Base-by-base conservation (phyloP, 495 filamentous ascomycete species). In the Staphylotrichum tortipilum region DNA sequence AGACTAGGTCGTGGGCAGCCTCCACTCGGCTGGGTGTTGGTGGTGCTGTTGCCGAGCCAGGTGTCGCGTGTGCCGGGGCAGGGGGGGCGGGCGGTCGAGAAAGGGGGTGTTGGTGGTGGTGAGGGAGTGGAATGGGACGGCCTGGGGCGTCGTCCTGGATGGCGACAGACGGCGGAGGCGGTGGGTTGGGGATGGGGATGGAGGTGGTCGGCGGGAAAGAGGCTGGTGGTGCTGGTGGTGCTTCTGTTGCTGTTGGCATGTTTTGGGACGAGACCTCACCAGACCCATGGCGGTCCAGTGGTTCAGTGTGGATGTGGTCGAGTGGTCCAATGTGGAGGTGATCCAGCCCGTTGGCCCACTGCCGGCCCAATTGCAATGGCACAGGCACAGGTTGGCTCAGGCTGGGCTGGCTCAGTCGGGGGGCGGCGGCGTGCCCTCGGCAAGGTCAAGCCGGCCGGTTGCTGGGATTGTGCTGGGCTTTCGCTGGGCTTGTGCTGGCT, bases 211-310 rank as follows among this genome's bases (percentile, higher is more conserved):
- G 40, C 35, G 51, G 34, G 33, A 36, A 45, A 40, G n/a, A n/a
- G n/a, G n/a, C n/a, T n/a, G n/a, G n/a, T n/a, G n/a, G n/a, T n/a
- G n/a, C n/a, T n/a, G n/a, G n/a, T n/a, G n/a, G n/a, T n/a, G n/a
- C n/a, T n/a, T n/a, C n/a, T n/a, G n/a, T n/a, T n/a, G 44, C 36
- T n/a, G 45, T 14, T 39, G 54, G 30, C 54, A 57, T 57, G 44
- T 36, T 51, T 30, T 35, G 23, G 29, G 45, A 48, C 18, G 28
- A 36, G 43, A 35, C 44, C 47, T 46, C 26, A 10, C 26, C 10
- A 10, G 26, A 28, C 26, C 10, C 47, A 41, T 55, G 34, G 21
- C 47, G 46, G 33, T 47, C 41, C 49, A 53, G 49, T 47, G 44
- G 44, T 22, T 45, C 38, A n/a, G 28, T 24, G n/a, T 3, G 45